A percentile compares a stretch with the other conserved stretches of the same genome.
phyloP scores from a whole-genome alignment of 2,329 filamentous ascomycete genomes.

The Fusarium temperatum region DNA sequence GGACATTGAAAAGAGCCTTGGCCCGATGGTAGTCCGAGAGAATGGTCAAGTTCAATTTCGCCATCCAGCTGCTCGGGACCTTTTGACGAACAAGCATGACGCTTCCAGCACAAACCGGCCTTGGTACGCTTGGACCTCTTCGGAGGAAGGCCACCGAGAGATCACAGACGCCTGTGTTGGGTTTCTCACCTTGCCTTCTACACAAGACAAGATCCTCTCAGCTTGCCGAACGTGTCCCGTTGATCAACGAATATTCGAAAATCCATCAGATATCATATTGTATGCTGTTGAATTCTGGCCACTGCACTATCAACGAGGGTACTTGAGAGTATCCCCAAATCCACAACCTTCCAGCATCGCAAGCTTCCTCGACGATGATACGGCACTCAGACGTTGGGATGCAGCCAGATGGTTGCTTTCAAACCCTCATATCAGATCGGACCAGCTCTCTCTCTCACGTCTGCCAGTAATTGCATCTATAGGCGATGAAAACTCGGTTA shows the following conservation, averaged over 20 bases:
- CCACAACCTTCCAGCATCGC: rapidly evolving
- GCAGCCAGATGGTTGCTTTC: not conserved
- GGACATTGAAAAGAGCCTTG: not conserved
- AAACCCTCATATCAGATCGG: not conserved
- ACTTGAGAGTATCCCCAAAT: too few relatives aligned
- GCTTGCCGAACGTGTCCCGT: not conserved
- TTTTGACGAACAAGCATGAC: not conserved
- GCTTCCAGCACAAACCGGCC: rapidly evolving
- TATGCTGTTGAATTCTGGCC: not conserved
- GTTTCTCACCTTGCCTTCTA: not conserved
- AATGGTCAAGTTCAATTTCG: not conserved
- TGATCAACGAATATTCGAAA: not conserved
- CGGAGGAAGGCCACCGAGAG: not conserved
- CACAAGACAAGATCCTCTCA: not conserved
- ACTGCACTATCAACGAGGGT: not conserved
- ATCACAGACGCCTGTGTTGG: not conserved
- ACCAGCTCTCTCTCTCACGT: not conserved
- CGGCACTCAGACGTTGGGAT: not conserved
- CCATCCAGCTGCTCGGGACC: not conserved
- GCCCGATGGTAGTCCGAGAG: not conserved
- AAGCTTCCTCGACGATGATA: not conserved
- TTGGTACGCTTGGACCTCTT: not conserved
- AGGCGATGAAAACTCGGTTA: rapidly evolving
- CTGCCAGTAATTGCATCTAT: not conserved
- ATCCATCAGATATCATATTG: not conserved